These are phyloP conservation scores for Neurospora tetrasperma DNA, from an alignment of 495 filamentous ascomycete genomes.

Conservation along the genomic window DNA sequence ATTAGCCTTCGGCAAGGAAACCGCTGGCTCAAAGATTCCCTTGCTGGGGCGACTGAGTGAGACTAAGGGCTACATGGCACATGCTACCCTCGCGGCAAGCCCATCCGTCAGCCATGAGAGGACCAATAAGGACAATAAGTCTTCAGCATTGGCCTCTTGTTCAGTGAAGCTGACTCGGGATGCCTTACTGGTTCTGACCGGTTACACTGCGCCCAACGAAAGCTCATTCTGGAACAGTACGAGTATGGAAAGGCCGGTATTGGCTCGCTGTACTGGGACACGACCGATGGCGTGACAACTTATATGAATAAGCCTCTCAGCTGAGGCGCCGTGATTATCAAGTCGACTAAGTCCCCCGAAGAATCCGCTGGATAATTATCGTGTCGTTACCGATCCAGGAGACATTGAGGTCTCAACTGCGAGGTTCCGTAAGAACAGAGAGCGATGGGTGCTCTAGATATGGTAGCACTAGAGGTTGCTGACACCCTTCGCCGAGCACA, in stretches of 20 bases:
- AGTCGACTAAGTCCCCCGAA: slow-evolving; percentile 25
- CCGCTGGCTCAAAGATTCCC: not conserved
- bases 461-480: slow-evolving; percentile 29
- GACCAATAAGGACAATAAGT: not conserved
- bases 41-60: not conserved
- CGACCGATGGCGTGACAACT: slow-evolving; percentile 19
- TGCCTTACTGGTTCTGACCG: slow-evolving; percentile 19
- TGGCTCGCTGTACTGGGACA: slow-evolving; percentile 26
- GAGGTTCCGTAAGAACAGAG: slow-evolving; percentile 27
- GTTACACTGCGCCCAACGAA: slow-evolving; percentile 24
- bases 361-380: slow-evolving; percentile 23
- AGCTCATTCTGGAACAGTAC: slow-evolving; percentile 18
- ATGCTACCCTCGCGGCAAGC: not conserved
- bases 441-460: slow-evolving; percentile 29
- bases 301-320: slow-evolving; percentile 33
- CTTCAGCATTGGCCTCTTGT: not conserved
- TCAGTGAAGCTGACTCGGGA: not conserved
- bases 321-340: slow-evolving; percentile 32
- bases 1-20: not conserved
- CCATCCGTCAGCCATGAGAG: not conserved
- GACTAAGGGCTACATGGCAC: not conserved
- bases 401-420: slow-evolving; percentile 24
- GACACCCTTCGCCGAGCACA: slow-evolving; percentile 20
- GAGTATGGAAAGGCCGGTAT: slow-evolving; percentile 15
- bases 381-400: slow-evolving; percentile 25